Evolutionary conservation across 371 early-diverging fungal genomes (phyloP).

Genomic region (Nematocida ironsii): DNA sequence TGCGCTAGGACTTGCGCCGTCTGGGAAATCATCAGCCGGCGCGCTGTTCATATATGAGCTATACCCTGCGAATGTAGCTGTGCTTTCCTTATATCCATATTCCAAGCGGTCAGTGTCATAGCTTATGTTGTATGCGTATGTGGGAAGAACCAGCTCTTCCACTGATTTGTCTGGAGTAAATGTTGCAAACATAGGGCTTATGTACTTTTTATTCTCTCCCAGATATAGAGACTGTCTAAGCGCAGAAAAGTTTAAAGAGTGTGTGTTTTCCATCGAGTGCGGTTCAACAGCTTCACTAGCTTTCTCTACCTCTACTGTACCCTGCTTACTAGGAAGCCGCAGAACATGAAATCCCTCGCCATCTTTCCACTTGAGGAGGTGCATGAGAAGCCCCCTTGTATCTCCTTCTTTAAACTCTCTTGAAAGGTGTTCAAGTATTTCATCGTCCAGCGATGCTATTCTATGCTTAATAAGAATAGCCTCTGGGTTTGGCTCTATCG

Average conservation of each 20-base stretch:
- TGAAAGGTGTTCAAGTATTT: slow-evolving; percentile 49
- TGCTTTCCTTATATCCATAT: slow-evolving; percentile 5
- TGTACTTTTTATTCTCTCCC: slow-evolving; percentile 18
- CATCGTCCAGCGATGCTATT: slow-evolving; percentile 30
- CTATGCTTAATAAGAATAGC: slow-evolving; percentile 35
- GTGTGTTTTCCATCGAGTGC: not conserved
- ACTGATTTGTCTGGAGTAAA: slow-evolving; percentile 51
- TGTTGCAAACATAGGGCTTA: slow-evolving; percentile 49
- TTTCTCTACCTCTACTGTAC: not conserved
- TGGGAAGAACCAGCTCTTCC: slow-evolving; percentile 42
- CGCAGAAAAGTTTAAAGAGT: not conserved
- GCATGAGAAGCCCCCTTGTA: slow-evolving; percentile 56
- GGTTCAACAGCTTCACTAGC: not conserved
- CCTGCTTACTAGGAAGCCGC: not conserved
- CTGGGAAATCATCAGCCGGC: slow-evolving; percentile 1
- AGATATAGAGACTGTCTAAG: not conserved
- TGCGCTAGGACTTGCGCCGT: not conserved
- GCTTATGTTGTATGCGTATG: slow-evolving; percentile 55
- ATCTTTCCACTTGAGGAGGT: slow-evolving; percentile 53
- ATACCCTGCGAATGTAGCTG: not conserved
- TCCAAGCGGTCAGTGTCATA: slow-evolving; percentile 30
- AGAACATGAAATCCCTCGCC: slow-evolving; percentile 13
- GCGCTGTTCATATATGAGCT: not conserved
- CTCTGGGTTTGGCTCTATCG: slow-evolving; percentile 50
- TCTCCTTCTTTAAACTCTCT: slow-evolving; percentile 58